Conservation (phyloP, 208 protist genomes). For the Polymyxa betae region DNA sequence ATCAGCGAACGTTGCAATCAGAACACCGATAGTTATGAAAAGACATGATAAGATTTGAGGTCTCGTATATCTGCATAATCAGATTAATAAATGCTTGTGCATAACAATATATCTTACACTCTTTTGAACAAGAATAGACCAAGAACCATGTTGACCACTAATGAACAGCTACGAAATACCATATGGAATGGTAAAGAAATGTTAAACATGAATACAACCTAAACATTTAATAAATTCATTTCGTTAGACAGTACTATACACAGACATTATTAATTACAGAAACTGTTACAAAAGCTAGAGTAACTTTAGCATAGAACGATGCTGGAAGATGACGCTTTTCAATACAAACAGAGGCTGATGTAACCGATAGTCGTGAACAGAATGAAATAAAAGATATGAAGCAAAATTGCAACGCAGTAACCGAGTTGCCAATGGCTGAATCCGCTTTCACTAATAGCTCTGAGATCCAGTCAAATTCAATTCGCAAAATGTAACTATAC, state of each 20-base stretch:
- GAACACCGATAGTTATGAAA: constrained; percentile 1
- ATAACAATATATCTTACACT: not conserved
- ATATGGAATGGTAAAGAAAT: constrained; percentile 45
- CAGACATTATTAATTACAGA: constrained; percentile 33
- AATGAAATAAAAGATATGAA: not conserved
- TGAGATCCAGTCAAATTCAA: too few species aligned
- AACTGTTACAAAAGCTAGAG: not conserved
- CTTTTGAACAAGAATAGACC: not conserved
- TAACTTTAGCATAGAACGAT: not conserved
- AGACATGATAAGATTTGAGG: constrained; percentile 34
- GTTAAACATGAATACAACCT: constrained; percentile 39
- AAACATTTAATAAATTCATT: not conserved
- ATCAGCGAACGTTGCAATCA: constrained; percentile 16
- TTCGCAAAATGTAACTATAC: not conserved
- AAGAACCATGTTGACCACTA: not conserved
- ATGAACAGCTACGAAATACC: constrained; percentile 18
- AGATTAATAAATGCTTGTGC: not conserved
- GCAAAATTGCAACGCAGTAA: not conserved
- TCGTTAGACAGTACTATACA: not conserved
- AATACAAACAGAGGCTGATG: not conserved
- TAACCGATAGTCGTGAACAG: not conserved
- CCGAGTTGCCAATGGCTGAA: constrained; percentile 12
- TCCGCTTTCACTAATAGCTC: constrained; percentile 25
- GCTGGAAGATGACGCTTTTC: not conserved
- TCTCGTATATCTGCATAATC: not conserved